Evolutionary conservation across 2,329 filamentous ascomycete species (phyloP).

Genomic region (Tolypocladium endophyticum): DNA sequence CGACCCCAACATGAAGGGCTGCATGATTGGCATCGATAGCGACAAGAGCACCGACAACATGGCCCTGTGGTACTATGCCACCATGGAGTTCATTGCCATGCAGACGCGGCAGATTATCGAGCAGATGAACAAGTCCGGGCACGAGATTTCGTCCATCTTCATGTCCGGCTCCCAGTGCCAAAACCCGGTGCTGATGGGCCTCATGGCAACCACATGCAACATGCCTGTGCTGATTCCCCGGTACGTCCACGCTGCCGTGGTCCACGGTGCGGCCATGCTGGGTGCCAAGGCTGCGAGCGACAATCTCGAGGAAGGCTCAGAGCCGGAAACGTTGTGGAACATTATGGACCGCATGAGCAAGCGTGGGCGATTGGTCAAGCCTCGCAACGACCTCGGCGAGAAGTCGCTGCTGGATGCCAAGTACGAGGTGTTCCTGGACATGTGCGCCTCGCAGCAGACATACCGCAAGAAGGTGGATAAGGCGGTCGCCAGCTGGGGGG

Average conservation of each 20-base stretch:
- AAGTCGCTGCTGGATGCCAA: conserved; percentile 76
- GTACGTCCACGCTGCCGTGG: conserved; percentile 91
- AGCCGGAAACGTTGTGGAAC: conserved; percentile 80
- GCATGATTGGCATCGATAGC: conserved; percentile 74
- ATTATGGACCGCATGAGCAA: conserved; percentile 99
- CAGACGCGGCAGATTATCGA: conserved; percentile 94
- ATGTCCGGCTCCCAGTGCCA: conserved; percentile 98
- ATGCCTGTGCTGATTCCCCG: conserved; percentile 90
- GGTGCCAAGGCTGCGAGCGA: conserved; percentile 93
- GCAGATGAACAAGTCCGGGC: conserved; percentile 83
- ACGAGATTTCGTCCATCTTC: conserved; percentile 86
- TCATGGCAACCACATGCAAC: conserved; percentile 81
- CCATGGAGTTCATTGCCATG: conserved; percentile 96
- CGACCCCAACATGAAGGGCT: conserved; percentile 85
- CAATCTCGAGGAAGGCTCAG: conserved; percentile 51
- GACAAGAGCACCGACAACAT: conserved; percentile 83
- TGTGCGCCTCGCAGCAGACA: conserved; percentile 73
- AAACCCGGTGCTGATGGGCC: conserved; percentile 81
- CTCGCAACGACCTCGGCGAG: conserved; percentile 60
- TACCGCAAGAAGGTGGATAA: conserved; percentile 74
- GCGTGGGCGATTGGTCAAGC: conserved; percentile 73
- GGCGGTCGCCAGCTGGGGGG: conserved; percentile 29
- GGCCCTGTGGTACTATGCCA: conserved; percentile 86
- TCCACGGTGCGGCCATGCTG: conserved; percentile 96
- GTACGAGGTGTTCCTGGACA: conserved; percentile 92